Conservation (phyloP, 352 stramenopile genomes). For the Halophytophthora polymorphica region DNA sequence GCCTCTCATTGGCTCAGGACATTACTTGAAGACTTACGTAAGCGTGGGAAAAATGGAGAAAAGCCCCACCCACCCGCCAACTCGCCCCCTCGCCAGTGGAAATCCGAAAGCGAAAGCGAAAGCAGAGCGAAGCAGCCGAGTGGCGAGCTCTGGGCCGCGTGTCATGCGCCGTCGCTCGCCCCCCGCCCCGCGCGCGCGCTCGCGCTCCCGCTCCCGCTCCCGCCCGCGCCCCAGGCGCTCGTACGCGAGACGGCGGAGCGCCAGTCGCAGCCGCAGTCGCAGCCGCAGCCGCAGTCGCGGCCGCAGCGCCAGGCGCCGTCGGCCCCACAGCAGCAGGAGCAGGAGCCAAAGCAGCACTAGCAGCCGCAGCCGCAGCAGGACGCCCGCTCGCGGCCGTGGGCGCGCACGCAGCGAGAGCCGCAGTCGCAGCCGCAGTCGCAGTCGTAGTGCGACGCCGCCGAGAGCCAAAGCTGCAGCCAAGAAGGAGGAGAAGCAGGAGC, state of each 20-base stretch:
- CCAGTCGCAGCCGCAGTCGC: conserved; percentile 1
- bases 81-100: neutral
- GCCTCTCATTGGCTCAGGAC: neutral
- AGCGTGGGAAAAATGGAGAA: neutral
- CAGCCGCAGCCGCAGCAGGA: conserved; percentile 3
- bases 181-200: conserved; percentile 9
- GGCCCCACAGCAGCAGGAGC: no score
- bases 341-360: neutral
- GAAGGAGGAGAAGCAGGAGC: neutral
- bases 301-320: conserved; percentile 6
- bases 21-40: no score
- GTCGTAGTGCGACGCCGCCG: neutral
- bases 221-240: conserved; percentile 2
- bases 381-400: neutral
- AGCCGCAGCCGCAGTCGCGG: conserved; percentile 10
- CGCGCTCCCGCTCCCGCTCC: conserved; percentile 25
- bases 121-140: neutral
- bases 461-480: neutral
- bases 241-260: neutral
- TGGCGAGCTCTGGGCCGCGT: neutral
- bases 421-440: conserved; percentile 9
- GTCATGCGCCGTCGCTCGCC: conserved; percentile 13
- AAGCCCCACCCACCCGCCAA: neutral
- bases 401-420: conserved; percentile 9
- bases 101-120: neutral